Evolutionary conservation across 2,329 filamentous ascomycete species (phyloP), one percentile per base, ranked within the genome.

Genomic region (Parascedosporium putredinis): DNA sequence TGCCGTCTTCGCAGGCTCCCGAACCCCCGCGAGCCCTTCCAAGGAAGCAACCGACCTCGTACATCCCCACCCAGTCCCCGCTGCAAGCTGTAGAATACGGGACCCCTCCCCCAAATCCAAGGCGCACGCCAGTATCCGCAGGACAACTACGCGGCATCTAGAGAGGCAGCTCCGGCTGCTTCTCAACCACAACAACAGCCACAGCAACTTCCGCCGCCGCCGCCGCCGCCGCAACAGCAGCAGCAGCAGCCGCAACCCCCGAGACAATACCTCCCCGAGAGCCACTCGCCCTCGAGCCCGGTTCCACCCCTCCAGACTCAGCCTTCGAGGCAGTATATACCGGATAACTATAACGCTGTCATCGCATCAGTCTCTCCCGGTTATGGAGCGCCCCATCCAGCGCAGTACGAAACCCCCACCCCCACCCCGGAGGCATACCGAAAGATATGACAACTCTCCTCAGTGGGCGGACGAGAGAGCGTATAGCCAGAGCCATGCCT

Each of bases 51-150:
- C 67, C 70, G 14, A 57, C 63, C 18, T 60, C 60, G 3, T 72
- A 69, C 53, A 60, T 73, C n/a, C 64, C 73, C 6, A 72, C 62
- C 16, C 75, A 79, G 52, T 73, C 76, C n/a, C 73, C 75, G 16
- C 58, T 76, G 24, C 76, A 79, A 56, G 63, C 65, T 45, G 58
- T 72, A 9, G 78, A 82, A 55, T 76, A 79, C 57, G 49, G 49
- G 9, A 31, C 49, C 6, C 43, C 49, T n/a, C 16, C 43, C 27
- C 18, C 47, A 50, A 67, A 59, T 50, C 68, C 67, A 3, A 10
- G 16, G 16, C 29, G n/a, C 24, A 3, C 43, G 43, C 14, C 23
- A 29, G 16, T 31, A 31, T 45, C 43, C 23, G n/a, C 23, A 14
- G 8, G 40, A 44, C 16, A 27, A 12, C 24, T 44, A 23, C 14